These are phyloP conservation scores for Mortierella sp. DNA, from an alignment of 371 early-diverging fungal species.

Conservation along the genomic window DNA sequence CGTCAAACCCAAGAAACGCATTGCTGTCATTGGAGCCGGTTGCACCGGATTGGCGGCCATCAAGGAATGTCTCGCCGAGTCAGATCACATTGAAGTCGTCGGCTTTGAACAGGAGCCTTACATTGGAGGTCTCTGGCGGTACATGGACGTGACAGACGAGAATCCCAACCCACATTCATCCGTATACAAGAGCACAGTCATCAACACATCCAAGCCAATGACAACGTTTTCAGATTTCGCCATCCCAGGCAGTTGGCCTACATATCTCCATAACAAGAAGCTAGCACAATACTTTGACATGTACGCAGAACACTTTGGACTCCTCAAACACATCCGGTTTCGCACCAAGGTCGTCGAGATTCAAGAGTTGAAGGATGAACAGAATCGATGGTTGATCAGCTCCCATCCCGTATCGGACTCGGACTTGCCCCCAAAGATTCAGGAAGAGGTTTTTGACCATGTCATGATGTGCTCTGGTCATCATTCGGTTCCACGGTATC, in stretches of 20 bases:
- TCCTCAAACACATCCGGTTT: slow-evolving; percentile 59
- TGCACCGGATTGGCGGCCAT: slow-evolving; percentile 58
- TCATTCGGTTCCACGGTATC: slow-evolving; percentile 60
- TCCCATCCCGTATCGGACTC: too few species aligned
- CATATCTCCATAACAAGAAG: slow-evolving; percentile 57
- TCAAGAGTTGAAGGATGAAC: slow-evolving; percentile 45
- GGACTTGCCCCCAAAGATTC: slow-evolving; percentile 22
- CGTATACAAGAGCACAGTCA: slow-evolving; percentile 59
- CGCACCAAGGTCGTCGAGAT: slow-evolving; percentile 56
- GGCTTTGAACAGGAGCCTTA: slow-evolving; percentile 59
- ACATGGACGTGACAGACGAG: slow-evolving; percentile 51
- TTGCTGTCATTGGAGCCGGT: slow-evolving; percentile 20
- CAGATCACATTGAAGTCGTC: slow-evolving; percentile 59
- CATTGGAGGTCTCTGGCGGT: slow-evolving; percentile 64
- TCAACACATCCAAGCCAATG: slow-evolving; percentile 61
- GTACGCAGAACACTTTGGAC: slow-evolving; percentile 58
- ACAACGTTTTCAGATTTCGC: slow-evolving; percentile 63
- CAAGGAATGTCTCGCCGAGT: slow-evolving; percentile 59
- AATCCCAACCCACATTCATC: slow-evolving; percentile 62
- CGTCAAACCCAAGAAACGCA: slow-evolving; percentile 4
- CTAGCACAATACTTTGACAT: slow-evolving; percentile 59
- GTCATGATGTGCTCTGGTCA: slow-evolving; percentile 66
- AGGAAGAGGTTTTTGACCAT: slow-evolving; percentile 61
- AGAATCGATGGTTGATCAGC: slow-evolving; percentile 57
- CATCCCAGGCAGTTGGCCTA: slow-evolving; percentile 64